Evolutionary conservation across 1,284 basidiomycete species (phyloP).

Genomic region (Ustilago vetiveriae): DNA sequence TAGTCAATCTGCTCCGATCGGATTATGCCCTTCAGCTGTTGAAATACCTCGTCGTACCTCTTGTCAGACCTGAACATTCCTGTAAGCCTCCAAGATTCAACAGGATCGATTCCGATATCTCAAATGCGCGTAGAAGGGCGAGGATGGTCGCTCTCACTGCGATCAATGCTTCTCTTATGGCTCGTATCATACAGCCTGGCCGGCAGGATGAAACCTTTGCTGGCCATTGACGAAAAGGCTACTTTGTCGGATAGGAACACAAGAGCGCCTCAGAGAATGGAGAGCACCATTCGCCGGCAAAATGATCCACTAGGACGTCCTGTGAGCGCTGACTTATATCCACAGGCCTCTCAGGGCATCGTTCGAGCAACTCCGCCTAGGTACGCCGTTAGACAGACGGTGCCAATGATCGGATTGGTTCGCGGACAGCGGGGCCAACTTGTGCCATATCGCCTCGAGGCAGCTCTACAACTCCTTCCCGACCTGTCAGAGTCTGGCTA

Average conservation of each 20-base stretch:
- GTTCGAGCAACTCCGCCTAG: no score
- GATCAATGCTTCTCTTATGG: neutral
- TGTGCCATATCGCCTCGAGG: neutral
- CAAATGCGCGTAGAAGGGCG: no score
- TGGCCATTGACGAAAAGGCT: neutral
- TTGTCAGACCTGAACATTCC: no score
- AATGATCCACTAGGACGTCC: no score
- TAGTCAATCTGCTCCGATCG: no score
- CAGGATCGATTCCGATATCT: no score
- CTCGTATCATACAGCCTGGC: neutral
- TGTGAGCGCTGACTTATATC: neutral
- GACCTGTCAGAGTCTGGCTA: neutral
- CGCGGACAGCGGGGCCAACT: conserved; percentile 19
- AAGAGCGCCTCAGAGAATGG: no score
- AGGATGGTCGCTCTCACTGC: conserved; percentile 1
- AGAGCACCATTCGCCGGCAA: no score
- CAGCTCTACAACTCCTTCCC: neutral
- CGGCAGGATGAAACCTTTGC: neutral
- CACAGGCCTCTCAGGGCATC: neutral
- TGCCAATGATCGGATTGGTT: conserved; percentile 6
- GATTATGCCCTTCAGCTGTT: no score
- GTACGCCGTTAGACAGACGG: neutral
- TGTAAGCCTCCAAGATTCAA: no score
- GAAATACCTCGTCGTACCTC: no score
- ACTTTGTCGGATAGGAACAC: neutral